Conservation (phyloP, 1,284 basidiomycete species). For the Lentinula novae-zelandiae region DNA sequence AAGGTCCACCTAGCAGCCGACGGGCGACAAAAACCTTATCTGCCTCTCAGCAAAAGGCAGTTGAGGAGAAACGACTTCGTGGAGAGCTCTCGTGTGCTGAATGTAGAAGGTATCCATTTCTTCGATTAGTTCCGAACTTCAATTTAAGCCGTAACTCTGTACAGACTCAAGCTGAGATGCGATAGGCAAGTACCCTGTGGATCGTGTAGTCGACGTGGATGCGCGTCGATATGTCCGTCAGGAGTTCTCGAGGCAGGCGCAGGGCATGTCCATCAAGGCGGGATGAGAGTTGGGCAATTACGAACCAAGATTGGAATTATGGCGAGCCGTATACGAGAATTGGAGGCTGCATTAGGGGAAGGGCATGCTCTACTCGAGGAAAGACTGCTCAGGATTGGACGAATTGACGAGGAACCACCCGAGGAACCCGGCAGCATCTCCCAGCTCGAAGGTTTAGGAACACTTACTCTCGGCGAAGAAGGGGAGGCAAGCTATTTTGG, state of each 20-base stretch:
- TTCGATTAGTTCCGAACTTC: background rate
- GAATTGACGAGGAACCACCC: slow-evolving; percentile 33
- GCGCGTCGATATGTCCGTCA: slow-evolving; percentile 11
- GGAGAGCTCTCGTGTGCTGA: slow-evolving; percentile 47
- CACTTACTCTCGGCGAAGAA: slow-evolving; percentile 45
- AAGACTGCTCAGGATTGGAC: slow-evolving; percentile 44
- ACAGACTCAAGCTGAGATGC: slow-evolving; percentile 41
- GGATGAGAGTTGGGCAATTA: slow-evolving; percentile 28
- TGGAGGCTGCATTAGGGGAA: slow-evolving; percentile 48
- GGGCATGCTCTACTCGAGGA: slow-evolving; percentile 44
- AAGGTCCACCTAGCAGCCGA: background rate
- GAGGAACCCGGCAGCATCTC: slow-evolving; percentile 2
- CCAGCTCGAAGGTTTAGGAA: slow-evolving; percentile 38
- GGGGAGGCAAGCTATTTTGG: slow-evolving; percentile 54
- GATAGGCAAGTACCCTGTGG: slow-evolving; percentile 45
- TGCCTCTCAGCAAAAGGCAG: slow-evolving; percentile 2
- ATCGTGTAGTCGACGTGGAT: slow-evolving; percentile 29
- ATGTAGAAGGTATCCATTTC: slow-evolving; percentile 22
- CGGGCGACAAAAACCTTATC: background rate
- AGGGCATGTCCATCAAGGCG: slow-evolving; percentile 14
- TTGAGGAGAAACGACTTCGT: slow-evolving; percentile 15
- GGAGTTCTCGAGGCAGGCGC: slow-evolving; percentile 22
- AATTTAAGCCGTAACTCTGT: slow-evolving; percentile 17
- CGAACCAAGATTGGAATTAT: slow-evolving; percentile 46
- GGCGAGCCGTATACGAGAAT: slow-evolving; percentile 37